Evolutionary conservation across 2,329 filamentous ascomycete species (phyloP), one percentile per base, ranked within the genome.

Genomic region (Microcyclospora pomicola): DNA sequence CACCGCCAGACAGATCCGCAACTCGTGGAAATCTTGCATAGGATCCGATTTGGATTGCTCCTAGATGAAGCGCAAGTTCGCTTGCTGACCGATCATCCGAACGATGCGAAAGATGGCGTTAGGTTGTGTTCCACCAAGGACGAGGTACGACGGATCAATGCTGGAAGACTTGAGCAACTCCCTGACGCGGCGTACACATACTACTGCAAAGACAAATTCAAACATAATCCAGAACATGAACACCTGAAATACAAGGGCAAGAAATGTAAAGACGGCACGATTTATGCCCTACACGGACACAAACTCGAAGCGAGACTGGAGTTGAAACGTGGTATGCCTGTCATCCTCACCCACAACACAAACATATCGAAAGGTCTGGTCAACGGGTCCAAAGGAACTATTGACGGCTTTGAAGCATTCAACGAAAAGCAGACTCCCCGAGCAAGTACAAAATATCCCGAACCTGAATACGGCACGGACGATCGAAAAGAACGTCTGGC

Each of bases 1-100:
- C 71, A 75, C 45, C 66, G 74, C 2, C 74, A 79, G 41, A 64
- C 48, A 3, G 72, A 78, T 41, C 37, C 50, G 28, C 45, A 43
- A 0, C 77, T 77, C 47, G 67, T 75, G 38, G 52, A 55, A 2
- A 67, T 76, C 33, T 60, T 78, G 1, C 62, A 31, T 9, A 31
- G 16, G 28, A 9, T 32, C 12, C 9, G 27, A 6, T 9, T 14
- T 16, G 28, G 19, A 4, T 5, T 6, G 13, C 14, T 15, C 6
- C 16, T 29, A 3, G 12, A 11, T 15, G 16, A 36, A 7, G 19
- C 12, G 12, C 9, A 37, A n/a, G 14, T 9, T 7, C 9, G 15
- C n/a, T 28, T 29, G 10, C 24, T 37, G 7, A 31, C n/a, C 12
- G 15, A 30, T 6, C 5, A 30, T 14, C 9, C 24, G 3, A n/a